Base-by-base conservation (phyloP, 805 yeast genomes). In the Scheffersomyces stipitis region DNA sequence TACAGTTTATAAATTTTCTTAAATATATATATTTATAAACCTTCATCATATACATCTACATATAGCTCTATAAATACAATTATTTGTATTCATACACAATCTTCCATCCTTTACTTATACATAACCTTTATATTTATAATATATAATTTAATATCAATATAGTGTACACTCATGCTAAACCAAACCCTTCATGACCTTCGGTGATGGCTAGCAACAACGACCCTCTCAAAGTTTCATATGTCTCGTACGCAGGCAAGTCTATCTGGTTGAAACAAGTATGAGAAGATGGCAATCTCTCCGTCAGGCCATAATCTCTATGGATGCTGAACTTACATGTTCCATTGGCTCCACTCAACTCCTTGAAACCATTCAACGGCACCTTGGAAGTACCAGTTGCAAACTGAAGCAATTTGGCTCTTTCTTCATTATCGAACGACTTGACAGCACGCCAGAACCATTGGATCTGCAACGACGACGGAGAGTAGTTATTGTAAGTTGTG, bases 401-500 rank as follows among this genome's bases (percentile, higher is more conserved):
- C 58, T 93, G 99, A 40, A 93, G 67, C 46, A 93, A 66, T 56
- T 89, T 90, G 6, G 99, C 99, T 33, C 96, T 74, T 56, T 93
- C 97, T 58, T 93, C 99, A 13, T 76, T 77, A 52, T 88, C 96
- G 64, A 93, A 93, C 1, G 97, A 86, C 51, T 88, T 79, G 10
- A 93, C 96, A 1, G 97, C 96, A 56, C 97, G 74, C 99, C 99
- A 93, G 65, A 93, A 93, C 86, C 97, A 91, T 54, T 84, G 89
- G 38, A 93, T 82, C 56, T 90, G 97, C 20, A 86, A 80, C 2
- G 95, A 86, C 2, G 86, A 74, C 1, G 90, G 74, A 0, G 88
- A 76, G 58, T 91, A 93, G 56, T 89, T 91, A 32, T 77, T 83
- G 62, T 93, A 84, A 1, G 67, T 71, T 1, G 96, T 78, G 56